These are phyloP conservation scores for Alternaria infectoria DNA, from an alignment of 2,329 filamentous ascomycete genomes.

Conservation along the genomic window DNA sequence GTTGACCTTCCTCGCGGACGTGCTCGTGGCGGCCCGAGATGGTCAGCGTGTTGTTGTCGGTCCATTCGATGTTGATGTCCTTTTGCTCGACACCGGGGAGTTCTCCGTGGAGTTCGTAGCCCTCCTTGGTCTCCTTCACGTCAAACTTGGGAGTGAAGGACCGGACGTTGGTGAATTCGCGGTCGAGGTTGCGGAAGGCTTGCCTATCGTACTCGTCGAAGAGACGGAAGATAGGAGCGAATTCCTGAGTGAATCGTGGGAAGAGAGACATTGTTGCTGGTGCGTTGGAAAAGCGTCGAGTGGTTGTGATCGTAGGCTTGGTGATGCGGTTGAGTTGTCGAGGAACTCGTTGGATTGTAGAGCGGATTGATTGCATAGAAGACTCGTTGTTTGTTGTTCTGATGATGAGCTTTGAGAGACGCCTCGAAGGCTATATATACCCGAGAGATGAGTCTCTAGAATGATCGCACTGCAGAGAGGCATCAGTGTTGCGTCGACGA, in stretches of 20 bases:
- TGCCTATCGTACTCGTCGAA: conserved; percentile 56
- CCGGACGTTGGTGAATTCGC: conserved; percentile 44
- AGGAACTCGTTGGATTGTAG: conserved; percentile 40
- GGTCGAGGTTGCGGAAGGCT: conserved; percentile 35
- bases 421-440: conserved; percentile 37
- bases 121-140: conserved; percentile 70
- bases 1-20: conserved; percentile 62
- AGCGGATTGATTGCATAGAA: conserved; percentile 48
- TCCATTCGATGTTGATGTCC: conserved; percentile 78
- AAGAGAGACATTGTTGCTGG: conserved; percentile 50
- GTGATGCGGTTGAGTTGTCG: conserved; percentile 37
- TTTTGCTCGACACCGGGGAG: conserved; percentile 77
- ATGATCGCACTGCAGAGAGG: conserved; percentile 23
- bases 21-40: conserved; percentile 74
- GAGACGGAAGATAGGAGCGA: conserved; percentile 55
- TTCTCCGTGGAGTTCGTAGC: conserved; percentile 81
- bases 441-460: conserved; percentile 32
- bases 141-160: conserved; percentile 81
- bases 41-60: conserved; percentile 73
- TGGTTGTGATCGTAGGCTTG: conserved; percentile 29
- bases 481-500: conserved; percentile 7
- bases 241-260: conserved; percentile 50
- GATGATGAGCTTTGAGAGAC: conserved; percentile 23
- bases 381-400: conserved; percentile 37
- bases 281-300: conserved; percentile 29